Conservation (phyloP, 1,139 yeast genomes). For the Saccharomyces uvarum region DNA sequence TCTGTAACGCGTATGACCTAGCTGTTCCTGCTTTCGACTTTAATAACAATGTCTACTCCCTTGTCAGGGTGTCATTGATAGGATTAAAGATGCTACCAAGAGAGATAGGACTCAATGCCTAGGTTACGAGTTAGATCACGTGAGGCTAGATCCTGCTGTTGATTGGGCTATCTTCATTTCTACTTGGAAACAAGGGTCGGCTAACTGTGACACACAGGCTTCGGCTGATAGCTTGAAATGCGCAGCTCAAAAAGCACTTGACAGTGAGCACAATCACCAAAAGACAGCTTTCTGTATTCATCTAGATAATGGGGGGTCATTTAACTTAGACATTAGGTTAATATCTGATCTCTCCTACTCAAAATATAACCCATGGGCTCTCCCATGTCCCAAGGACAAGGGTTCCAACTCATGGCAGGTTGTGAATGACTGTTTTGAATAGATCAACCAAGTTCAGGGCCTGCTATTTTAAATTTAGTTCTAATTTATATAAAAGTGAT, state of each 20-base stretch:
- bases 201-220: background rate
- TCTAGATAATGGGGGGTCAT: background rate
- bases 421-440: background rate
- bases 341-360: background rate
- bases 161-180: background rate
- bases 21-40: background rate
- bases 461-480: too few relatives aligned
- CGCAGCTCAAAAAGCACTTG: background rate
- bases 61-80: background rate
- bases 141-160: background rate
- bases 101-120: background rate
- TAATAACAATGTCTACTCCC: background rate
- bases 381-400: background rate
- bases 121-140: background rate
- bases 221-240: background rate
- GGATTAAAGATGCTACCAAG: background rate
- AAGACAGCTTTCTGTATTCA: background rate
- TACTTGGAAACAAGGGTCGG: background rate
- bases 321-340: background rate
- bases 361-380: background rate
- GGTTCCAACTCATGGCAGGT: background rate
- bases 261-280: background rate
- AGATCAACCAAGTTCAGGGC: too few relatives aligned
- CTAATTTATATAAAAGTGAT: too few relatives aligned
- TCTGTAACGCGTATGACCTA: background rate